These are phyloP conservation scores for sunflower (Helianthus annuus) DNA, from an alignment of 129 eudicot species.

Conservation along the genomic window DNA sequence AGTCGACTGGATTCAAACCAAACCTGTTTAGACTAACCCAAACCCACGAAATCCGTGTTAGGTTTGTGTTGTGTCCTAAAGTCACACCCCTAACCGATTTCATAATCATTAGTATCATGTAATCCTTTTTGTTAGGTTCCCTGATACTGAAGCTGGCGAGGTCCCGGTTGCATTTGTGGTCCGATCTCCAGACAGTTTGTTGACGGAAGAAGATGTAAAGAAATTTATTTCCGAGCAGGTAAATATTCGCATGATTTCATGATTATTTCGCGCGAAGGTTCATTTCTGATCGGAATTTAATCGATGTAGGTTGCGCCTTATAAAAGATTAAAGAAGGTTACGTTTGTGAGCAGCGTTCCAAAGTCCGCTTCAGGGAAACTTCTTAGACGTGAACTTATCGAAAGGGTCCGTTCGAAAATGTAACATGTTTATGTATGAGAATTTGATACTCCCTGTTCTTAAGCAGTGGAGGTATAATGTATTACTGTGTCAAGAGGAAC, in stretches of 20 bases:
- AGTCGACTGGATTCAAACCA: too few species aligned
- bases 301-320: constrained; percentile 73
- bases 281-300: background rate
- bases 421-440: constrained; percentile 24
- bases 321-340: constrained; percentile 77
- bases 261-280: background rate
- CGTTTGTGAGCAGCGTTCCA: constrained; percentile 67
- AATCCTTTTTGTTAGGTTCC: constrained; percentile 43
- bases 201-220: constrained; percentile 69
- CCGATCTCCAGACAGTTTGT: constrained; percentile 67
- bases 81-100: background rate
- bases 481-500: background rate
- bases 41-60: too few species aligned
- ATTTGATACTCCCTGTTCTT: background rate
- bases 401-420: constrained; percentile 56
- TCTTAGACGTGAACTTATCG: constrained; percentile 74
- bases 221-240: constrained; percentile 84
- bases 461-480: background rate
- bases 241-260: background rate
- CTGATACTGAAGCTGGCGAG: constrained; percentile 97
- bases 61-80: constrained; percentile 45
- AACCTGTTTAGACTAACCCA: constrained; percentile 50
- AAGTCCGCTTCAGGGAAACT: constrained; percentile 86
- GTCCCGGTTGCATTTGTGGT: constrained; percentile 87
- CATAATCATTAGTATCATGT: background rate